phyloP scores from a whole-genome alignment of 2,329 filamentous ascomycete genomes.

The Cercospora zeina region DNA sequence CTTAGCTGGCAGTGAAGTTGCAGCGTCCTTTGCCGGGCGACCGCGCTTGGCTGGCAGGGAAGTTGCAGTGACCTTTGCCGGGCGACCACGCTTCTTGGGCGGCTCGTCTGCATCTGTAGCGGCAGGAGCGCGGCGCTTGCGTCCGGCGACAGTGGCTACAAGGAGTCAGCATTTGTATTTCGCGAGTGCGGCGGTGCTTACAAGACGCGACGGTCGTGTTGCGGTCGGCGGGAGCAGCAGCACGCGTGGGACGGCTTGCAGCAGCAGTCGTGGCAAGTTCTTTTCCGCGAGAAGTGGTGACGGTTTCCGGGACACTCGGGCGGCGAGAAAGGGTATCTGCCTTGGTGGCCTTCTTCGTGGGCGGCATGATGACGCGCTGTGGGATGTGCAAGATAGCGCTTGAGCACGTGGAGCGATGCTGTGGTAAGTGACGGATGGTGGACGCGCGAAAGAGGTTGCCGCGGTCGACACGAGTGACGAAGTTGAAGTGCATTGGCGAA shows the following conservation, averaged over 20 bases:
- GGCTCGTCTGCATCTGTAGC: conserved; percentile 20
- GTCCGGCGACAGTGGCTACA: neutral
- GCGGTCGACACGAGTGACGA: neutral
- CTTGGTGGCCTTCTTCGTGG: conserved; percentile 27
- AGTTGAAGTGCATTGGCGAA: neutral
- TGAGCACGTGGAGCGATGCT: neutral
- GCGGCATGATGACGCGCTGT: conserved; percentile 23
- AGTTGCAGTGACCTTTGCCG: conserved; percentile 17
- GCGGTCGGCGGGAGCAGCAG: conserved; percentile 13
- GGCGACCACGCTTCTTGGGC: conserved; percentile 38
- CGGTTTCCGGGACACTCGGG: conserved; percentile 19
- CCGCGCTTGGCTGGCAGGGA: conserved; percentile 36
- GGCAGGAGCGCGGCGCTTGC: conserved; percentile 4
- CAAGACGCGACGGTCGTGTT: conserved; percentile 13
- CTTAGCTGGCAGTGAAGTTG: conserved; percentile 32
- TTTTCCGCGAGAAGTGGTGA: conserved; percentile 32
- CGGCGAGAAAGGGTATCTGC: conserved; percentile 6
- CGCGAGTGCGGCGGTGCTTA: neutral
- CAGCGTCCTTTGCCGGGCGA: conserved; percentile 24
- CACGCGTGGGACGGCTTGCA: conserved; percentile 30
- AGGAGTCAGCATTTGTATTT: neutral
- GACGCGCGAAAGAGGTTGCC: neutral
- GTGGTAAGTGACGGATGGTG: neutral
- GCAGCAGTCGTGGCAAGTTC: conserved; percentile 36
- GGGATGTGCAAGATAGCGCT: neutral